phyloP scores from a whole-genome alignment of 768 basidiomycete genomes.

The Xerocomellus amylosporus region DNA sequence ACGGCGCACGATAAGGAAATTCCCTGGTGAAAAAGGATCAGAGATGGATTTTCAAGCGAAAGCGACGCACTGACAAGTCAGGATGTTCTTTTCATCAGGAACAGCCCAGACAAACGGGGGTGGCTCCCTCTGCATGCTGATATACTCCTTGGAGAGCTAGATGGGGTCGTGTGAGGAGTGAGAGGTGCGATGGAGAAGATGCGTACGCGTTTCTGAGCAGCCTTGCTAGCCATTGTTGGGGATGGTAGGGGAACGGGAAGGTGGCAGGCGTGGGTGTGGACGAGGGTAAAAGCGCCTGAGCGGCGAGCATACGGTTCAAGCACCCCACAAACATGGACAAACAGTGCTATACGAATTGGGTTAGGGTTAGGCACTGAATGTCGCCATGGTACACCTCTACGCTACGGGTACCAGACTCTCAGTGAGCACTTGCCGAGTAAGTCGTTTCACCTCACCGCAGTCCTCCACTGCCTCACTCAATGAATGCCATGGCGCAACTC shows the following conservation, averaged over 20 bases:
- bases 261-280: slow-evolving; percentile 21
- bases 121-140: slow-evolving; percentile 87
- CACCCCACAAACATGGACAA: slow-evolving; percentile 30
- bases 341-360: slow-evolving; percentile 12
- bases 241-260: neutral
- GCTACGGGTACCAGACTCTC: neutral
- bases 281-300: slow-evolving; percentile 23
- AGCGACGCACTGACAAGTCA: slow-evolving; percentile 68
- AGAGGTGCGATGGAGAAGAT: slow-evolving; percentile 12
- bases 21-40: slow-evolving; percentile 57
- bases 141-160: slow-evolving; percentile 85
- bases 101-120: slow-evolving; percentile 95
- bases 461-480: slow-evolving; percentile 6
- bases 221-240: slow-evolving; percentile 72
- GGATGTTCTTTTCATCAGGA: slow-evolving; percentile 96
- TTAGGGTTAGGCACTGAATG: slow-evolving; percentile 22
- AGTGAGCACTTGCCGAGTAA: neutral
- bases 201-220: slow-evolving; percentile 78
- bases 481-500: no score
- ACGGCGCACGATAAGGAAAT: slow-evolving; percentile 81
- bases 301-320: slow-evolving; percentile 19
- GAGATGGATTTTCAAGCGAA: slow-evolving; percentile 2
- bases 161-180: neutral
- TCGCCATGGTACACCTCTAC: slow-evolving; percentile 11
- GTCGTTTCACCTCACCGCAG: neutral